These are phyloP conservation scores for Dothideomycetes sp. DNA, from an alignment of 2,329 filamentous ascomycete species.

Conservation along the genomic window DNA sequence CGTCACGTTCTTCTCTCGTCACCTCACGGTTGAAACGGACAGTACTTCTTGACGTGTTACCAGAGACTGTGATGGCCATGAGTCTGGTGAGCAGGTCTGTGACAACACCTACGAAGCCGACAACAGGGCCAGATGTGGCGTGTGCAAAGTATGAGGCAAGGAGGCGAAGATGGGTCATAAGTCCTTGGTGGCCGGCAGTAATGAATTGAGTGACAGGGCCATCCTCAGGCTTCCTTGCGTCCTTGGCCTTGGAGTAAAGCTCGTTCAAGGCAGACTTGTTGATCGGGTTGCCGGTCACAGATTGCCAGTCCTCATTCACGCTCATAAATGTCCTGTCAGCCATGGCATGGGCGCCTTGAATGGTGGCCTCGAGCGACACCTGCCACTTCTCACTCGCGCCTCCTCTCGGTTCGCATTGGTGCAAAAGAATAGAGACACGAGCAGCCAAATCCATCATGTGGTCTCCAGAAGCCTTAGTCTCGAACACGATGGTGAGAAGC, in stretches of 20 bases:
- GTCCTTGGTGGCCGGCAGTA: constrained; percentile 60
- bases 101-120: constrained; percentile 57
- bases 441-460: constrained; percentile 8
- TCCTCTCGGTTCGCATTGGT: constrained; percentile 74
- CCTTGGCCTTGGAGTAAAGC: not conserved
- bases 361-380: constrained; percentile 51
- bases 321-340: constrained; percentile 70
- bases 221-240: not conserved
- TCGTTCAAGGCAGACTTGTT: constrained; percentile 9
- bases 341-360: constrained; percentile 59
- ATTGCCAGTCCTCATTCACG: constrained; percentile 73
- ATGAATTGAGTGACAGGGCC: constrained; percentile 31
- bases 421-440: constrained; percentile 49
- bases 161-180: constrained; percentile 56
- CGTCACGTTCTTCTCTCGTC: constrained; percentile 70
- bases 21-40: constrained; percentile 64
- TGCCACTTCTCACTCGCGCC: constrained; percentile 70
- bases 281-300: constrained; percentile 32
- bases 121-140: constrained; percentile 56
- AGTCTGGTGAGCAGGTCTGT: constrained; percentile 63
- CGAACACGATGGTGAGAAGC: constrained; percentile 49
- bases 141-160: constrained; percentile 55
- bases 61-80: constrained; percentile 52
- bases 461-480: constrained; percentile 1
- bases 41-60: constrained; percentile 19